Evolutionary conservation across 345 rosid genomes (phyloP).

Genomic region (Euclidium syriacum): DNA sequence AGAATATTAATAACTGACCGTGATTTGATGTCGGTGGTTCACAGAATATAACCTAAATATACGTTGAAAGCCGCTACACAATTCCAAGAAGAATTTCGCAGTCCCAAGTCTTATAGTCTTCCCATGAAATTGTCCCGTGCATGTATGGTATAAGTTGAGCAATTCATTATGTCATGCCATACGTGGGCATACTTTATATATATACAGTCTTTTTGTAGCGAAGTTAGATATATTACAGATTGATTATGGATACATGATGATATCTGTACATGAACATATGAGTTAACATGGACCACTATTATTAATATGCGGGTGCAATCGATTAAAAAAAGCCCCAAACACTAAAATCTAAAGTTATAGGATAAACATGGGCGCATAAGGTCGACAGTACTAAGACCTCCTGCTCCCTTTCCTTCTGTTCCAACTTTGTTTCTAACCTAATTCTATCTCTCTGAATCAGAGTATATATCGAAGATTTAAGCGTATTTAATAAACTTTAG

Average conservation of each 20-base stretch:
- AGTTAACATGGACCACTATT: slow-evolving; percentile 24
- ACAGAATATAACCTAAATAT: slow-evolving; percentile 15
- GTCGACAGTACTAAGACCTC: slow-evolving; percentile 3
- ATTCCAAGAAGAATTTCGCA: slow-evolving; percentile 21
- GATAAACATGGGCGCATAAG: slow-evolving; percentile 7
- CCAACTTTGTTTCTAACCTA: background rate
- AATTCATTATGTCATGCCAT: slow-evolving; percentile 11
- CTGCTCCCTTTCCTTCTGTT: slow-evolving; percentile 6
- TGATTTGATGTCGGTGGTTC: slow-evolving; percentile 17
- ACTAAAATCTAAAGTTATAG: slow-evolving; percentile 17
- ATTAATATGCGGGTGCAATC: slow-evolving; percentile 3
- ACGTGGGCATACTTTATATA: background rate
- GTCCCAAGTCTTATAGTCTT: slow-evolving; percentile 13
- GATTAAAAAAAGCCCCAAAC: slow-evolving; percentile 3
- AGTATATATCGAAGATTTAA: background rate
- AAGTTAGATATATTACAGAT: background rate
- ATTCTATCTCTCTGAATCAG: background rate
- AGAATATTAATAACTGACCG: background rate
- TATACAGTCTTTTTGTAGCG: background rate
- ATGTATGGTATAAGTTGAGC: slow-evolving; percentile 8
- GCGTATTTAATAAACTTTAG: background rate
- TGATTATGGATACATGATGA: background rate
- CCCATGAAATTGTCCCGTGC: slow-evolving; percentile 19
- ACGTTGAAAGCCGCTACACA: slow-evolving; percentile 7
- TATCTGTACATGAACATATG: slow-evolving; percentile 7